Evolutionary conservation across 2,329 filamentous ascomycete genomes (phyloP).

Genomic region (Plenodomus biglobosus): DNA sequence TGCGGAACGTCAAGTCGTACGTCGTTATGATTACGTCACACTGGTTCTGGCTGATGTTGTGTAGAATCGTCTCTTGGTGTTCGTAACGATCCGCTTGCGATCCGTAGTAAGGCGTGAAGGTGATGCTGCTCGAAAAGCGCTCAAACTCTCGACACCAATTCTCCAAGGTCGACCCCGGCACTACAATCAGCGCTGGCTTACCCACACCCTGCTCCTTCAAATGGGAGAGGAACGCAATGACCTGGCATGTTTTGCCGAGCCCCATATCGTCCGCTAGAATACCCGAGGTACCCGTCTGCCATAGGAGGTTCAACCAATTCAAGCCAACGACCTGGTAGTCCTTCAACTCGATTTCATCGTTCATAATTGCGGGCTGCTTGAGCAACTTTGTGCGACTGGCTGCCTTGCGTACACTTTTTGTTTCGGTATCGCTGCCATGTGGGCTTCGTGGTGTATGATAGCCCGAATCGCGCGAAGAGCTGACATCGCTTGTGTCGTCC

Average conservation of each 20-base stretch:
- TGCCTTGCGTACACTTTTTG: conserved; percentile 45
- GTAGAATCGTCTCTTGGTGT: conserved; percentile 67
- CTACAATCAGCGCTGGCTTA: conserved; percentile 82
- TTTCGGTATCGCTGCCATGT: conserved; percentile 50
- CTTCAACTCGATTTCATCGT: conserved; percentile 75
- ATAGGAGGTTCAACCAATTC: conserved; percentile 90
- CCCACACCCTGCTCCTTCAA: conserved; percentile 67
- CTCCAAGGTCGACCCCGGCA: conserved; percentile 89
- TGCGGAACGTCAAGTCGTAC: conserved; percentile 65
- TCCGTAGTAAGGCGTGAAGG: conserved; percentile 73
- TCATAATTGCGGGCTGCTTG: conserved; percentile 76
- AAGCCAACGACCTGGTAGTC: conserved; percentile 92
- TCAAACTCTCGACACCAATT: conserved; percentile 94
- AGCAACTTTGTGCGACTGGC: conserved; percentile 49
- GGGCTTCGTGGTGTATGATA: conserved; percentile 62
- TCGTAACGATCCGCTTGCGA: conserved; percentile 65
- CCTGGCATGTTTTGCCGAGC: conserved; percentile 90
- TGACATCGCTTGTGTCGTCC: conserved; percentile 44
- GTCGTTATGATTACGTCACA: conserved; percentile 73
- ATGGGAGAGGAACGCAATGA: conserved; percentile 87
- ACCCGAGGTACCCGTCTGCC: conserved; percentile 75
- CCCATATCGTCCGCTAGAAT: conserved; percentile 99
- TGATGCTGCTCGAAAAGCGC: conserved; percentile 77
- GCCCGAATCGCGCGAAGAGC: conserved; percentile 62
- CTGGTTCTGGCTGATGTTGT: conserved; percentile 56